phyloP scores from a whole-genome alignment of 768 basidiomycete species.

The Pulveroboletus sp. region DNA sequence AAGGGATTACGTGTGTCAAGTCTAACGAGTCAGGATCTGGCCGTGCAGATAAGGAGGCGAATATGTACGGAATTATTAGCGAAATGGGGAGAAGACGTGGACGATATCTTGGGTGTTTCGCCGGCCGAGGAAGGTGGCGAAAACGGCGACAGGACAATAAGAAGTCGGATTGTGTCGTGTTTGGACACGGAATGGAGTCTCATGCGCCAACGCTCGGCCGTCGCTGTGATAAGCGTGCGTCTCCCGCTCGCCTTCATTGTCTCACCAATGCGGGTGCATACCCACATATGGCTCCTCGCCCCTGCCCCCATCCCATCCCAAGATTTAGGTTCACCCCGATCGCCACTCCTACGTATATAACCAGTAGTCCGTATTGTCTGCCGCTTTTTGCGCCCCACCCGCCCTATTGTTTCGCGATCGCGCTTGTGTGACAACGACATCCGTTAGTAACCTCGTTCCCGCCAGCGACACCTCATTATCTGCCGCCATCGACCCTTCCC shows the following conservation, averaged over 20 bases:
- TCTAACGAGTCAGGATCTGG: no score
- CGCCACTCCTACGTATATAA: slow-evolving; percentile 48
- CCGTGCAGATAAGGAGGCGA: slow-evolving; percentile 31
- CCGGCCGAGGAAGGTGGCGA: slow-evolving; percentile 29
- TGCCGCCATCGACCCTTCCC: slow-evolving; percentile 9
- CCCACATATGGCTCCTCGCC: slow-evolving; percentile 18
- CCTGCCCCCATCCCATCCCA: slow-evolving; percentile 18
- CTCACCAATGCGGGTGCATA: slow-evolving; percentile 26
- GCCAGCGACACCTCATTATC: slow-evolving; percentile 41
- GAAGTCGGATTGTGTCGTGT: slow-evolving; percentile 35
- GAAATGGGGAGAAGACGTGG: slow-evolving; percentile 14
- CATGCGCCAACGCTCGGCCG: slow-evolving; percentile 27
- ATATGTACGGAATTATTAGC: slow-evolving; percentile 28
- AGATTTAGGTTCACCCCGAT: slow-evolving; percentile 35
- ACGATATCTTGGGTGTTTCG: slow-evolving; percentile 29
- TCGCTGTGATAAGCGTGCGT: slow-evolving; percentile 30
- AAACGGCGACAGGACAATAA: slow-evolving; percentile 44
- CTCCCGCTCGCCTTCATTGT: slow-evolving; percentile 29
- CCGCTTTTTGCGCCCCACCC: slow-evolving; percentile 55
- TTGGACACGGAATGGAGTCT: slow-evolving; percentile 40
- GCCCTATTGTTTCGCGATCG: slow-evolving; percentile 57
- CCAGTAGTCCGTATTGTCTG: slow-evolving; percentile 50
- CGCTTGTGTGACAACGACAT: slow-evolving; percentile 48
- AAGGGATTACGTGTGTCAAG: no score
- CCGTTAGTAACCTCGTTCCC: slow-evolving; percentile 40